Base-by-base conservation (phyloP, 116 monocot genomes). In the Trichopus zeylanicus region DNA sequence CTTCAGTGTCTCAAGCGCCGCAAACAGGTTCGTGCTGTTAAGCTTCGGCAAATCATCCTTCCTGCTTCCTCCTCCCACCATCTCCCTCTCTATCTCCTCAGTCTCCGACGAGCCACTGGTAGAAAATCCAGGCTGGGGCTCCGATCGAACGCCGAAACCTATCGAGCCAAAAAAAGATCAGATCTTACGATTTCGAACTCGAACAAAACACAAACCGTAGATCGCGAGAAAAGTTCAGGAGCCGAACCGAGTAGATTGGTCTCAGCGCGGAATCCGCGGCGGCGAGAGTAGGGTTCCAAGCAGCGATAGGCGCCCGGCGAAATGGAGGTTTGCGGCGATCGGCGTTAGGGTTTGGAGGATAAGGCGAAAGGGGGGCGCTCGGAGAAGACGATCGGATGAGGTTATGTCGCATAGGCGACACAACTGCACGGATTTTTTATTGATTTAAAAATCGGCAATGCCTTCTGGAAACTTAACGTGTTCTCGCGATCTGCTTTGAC, bases 41-140 rank as follows among this genome's bases (percentile, higher is more conserved):
- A 65, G 57, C 34, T 55, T 51, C 59, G 55, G n/a, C 8, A 67
- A 72, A 16, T 68, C 73, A 57, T 72, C 78, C 64, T 68, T 78
- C 73, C 73, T 63, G 60, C 64, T 65, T 7, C 78, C 78, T 29
- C 73, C 73, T 48, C 78, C 78, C 2, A 73, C 78, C 78, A 78
- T 78, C 21, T 58, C 53, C 27, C 42, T 24, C 53, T 53, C 42
- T 24, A 28, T 26, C 53, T n/a, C 27, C 53, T 13, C 13, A 0
- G 29, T 0, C 53, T 28, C 27, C 2, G 16, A 0, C 4, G 49
- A 22, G 15, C 49, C 16, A 6, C 21, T 22, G 2, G 21, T 49
- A 49, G 7, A 9, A 49, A 24, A 49, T 49, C 49, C 49, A 49
- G 49, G 21, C 21, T 49, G 22, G 20, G 7, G 15, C 6, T 0